Evolutionary conservation across 106 monocot species (phyloP), one percentile per base, ranked within the genome.

Genomic region (Alisma plantagoaquatica): DNA sequence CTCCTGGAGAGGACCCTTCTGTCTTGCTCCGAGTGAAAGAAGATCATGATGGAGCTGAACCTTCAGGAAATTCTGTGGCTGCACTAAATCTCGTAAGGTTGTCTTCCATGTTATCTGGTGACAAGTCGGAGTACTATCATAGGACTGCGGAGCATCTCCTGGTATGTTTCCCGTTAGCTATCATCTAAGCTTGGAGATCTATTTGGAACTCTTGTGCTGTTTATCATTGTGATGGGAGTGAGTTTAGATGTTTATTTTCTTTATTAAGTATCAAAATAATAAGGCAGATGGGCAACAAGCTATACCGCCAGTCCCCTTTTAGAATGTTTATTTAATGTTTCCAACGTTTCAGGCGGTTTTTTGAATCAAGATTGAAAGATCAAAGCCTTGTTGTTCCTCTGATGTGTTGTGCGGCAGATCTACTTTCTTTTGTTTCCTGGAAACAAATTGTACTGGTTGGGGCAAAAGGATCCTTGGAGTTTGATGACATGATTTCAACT

Each of bases 11-110:
- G 66, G 87, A 93, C 49, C 93, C 87, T 41, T 87, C 87, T 29
- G 69, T 93, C 32, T 64, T 93, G 4, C 57, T 93, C 26, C 79
- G 93, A 26, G 61, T 93, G 29, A 93, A 93, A 66, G 93, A 93
- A 56, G 93, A 93, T 70, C 54, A 93, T 74, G 93, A 93, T 80
- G 93, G 93, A 29, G 83, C 93, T 23, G 93, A 93, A 56, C 87
- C 93, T 53, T 93, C 93, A 25, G 93, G 93, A 22, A 93, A 87
- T 54, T 93, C 93, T 11, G 72, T 93, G 38, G 71, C 93, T 31
- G 83, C 77, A 15, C 68, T 83, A 29, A 93, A 93, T 66, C 76
- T 93, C 28, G 68, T 83, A 24, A 73, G 93, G 63, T 59, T 93
- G 24, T 73, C 93, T 16, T 80, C 83, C 27, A 66, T 87, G 29